Percentiles rank a stretch among this genome's conserved stretches.
phyloP scores from a whole-genome alignment of 2,329 filamentous ascomycete genomes.

The Pseudocercospora fuligena region DNA sequence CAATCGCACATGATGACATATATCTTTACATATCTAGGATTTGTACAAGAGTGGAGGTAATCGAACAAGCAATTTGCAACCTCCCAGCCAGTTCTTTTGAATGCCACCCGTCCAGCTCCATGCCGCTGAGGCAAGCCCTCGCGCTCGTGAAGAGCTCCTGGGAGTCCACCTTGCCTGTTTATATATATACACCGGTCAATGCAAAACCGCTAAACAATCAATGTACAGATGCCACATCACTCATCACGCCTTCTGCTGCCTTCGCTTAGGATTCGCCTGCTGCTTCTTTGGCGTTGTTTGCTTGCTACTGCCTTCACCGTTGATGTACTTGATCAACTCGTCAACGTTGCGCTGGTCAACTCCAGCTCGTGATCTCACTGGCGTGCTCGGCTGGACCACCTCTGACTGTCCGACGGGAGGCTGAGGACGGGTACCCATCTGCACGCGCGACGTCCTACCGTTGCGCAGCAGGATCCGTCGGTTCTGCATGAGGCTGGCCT shows the following conservation, averaged over 20 bases:
- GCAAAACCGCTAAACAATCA: slow-evolving; percentile 1
- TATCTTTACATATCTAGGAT: slow-evolving; percentile 1
- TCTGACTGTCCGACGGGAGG: slow-evolving; percentile 55
- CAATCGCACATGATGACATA: not conserved
- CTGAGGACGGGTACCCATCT: slow-evolving; percentile 64
- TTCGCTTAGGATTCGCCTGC: slow-evolving; percentile 51
- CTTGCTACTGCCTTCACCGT: slow-evolving; percentile 62
- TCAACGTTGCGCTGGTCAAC: slow-evolving; percentile 77
- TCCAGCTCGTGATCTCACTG: slow-evolving; percentile 22
- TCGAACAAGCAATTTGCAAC: not conserved
- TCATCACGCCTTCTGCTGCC: slow-evolving; percentile 30
- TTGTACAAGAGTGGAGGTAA: slow-evolving; percentile 5
- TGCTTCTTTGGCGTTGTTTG: slow-evolving; percentile 54
- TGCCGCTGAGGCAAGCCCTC: not conserved
- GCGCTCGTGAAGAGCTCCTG: not conserved
- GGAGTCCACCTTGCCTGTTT: not conserved
- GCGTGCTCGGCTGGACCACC: slow-evolving; percentile 16
- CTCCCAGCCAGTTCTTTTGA: not conserved
- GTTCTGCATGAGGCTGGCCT: slow-evolving; percentile 60
- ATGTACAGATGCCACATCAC: not conserved
- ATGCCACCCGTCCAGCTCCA: not conserved
- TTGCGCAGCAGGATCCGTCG: slow-evolving; percentile 34
- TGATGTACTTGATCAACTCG: slow-evolving; percentile 92
- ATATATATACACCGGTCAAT: slow-evolving; percentile 1
- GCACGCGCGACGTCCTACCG: slow-evolving; percentile 58